Conservation (phyloP, 352 stramenopile genomes). For the Pythium vanterpoolii region DNA sequence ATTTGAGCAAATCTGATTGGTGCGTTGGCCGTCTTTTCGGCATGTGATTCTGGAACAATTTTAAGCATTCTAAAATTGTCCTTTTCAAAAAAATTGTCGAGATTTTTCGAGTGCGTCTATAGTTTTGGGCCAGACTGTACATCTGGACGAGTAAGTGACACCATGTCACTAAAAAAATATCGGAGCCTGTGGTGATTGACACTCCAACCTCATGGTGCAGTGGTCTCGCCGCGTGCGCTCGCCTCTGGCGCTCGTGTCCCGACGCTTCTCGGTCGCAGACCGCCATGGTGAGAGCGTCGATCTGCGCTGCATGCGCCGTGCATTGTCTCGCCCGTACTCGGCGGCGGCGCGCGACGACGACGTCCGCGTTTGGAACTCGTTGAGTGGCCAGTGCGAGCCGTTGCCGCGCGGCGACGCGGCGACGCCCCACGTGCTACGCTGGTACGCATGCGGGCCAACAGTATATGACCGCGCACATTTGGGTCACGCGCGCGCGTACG, state of each 20-base stretch:
- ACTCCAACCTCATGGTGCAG: too few relatives aligned
- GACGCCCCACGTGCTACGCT: slow-evolving; percentile 66
- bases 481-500: slow-evolving; percentile 95
- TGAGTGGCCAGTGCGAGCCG: slow-evolving; percentile 36
- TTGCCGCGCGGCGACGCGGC: slow-evolving; percentile 38
- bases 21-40: too few relatives aligned
- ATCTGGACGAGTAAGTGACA: background rate
- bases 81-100: too few relatives aligned
- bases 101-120: too few relatives aligned
- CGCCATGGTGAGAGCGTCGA: background rate
- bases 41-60: too few relatives aligned
- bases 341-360: background rate
- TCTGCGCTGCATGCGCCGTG: background rate
- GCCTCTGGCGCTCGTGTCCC: background rate
- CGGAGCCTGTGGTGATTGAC: background rate
- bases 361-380: slow-evolving; percentile 55
- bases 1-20: too few relatives aligned
- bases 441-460: slow-evolving; percentile 99
- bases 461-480: slow-evolving; percentile 98
- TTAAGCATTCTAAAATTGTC: too few relatives aligned
- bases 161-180: background rate
- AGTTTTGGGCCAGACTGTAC: too few relatives aligned
- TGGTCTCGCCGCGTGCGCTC: background rate
- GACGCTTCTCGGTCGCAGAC: background rate
- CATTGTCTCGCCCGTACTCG: background rate